Percentiles rank a stretch among this genome's conserved stretches.
Evolutionary conservation across 2,329 filamentous ascomycete species (phyloP).

Genomic region (Diaporthe destruens): DNA sequence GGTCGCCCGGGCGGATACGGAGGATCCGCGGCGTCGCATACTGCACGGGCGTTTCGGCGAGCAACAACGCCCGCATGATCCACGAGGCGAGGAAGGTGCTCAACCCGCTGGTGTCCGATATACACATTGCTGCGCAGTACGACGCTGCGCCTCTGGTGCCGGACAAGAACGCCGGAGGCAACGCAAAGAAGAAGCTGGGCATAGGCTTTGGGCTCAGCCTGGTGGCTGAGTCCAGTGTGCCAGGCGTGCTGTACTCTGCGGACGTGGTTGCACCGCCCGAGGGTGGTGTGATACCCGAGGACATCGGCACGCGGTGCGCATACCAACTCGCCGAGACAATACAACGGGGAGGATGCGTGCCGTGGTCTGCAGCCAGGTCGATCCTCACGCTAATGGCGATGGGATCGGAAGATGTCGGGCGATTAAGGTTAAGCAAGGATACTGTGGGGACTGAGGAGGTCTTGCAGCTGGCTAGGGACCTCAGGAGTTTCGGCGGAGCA

Average conservation of each 20-base stretch:
- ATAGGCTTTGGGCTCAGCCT: conserved; percentile 93
- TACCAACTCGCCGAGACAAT: conserved; percentile 90
- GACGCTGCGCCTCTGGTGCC: conserved; percentile 72
- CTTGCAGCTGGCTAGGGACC: conserved; percentile 84
- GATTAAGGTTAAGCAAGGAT: conserved; percentile 83
- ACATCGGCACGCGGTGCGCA: conserved; percentile 89
- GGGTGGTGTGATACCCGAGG: conserved; percentile 88
- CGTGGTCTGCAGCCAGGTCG: conserved; percentile 76
- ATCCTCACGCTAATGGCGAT: conserved; percentile 95
- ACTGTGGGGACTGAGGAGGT: conserved; percentile 85
- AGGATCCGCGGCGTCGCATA: conserved; percentile 94
- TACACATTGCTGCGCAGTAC: conserved; percentile 88
- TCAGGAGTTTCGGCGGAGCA: conserved; percentile 88
- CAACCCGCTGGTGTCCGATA: conserved; percentile 87
- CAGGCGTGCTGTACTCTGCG: conserved; percentile 86
- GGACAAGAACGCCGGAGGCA: conserved; percentile 60
- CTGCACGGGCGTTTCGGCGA: conserved; percentile 89
- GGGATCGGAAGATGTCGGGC: conserved; percentile 95
- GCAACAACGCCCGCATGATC: conserved; percentile 96
- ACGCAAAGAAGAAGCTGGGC: conserved; percentile 75
- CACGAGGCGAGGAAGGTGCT: conserved; percentile 88
- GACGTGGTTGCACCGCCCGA: conserved; percentile 81
- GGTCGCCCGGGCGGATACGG: conserved; percentile 87
- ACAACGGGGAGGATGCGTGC: conserved; percentile 84
- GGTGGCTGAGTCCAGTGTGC: conserved; percentile 89